Evolutionary conservation across 805 yeast species (phyloP).

Genomic region (Starmerella riodocensis): DNA sequence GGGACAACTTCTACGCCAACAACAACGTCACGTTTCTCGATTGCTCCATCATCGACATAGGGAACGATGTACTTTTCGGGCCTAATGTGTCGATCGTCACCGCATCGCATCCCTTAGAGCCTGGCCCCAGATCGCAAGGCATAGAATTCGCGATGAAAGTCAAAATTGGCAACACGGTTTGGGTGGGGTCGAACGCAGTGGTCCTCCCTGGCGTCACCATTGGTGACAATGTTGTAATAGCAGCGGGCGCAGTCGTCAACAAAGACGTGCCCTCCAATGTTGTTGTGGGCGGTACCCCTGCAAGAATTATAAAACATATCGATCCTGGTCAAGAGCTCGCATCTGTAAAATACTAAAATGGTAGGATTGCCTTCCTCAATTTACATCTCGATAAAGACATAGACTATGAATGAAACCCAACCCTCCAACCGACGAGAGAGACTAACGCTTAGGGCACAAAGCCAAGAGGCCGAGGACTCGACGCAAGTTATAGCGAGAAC

Average conservation of each 20-base stretch:
- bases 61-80: constrained; percentile 46
- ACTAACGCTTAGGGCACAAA: no score
- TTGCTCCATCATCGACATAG: constrained; percentile 46
- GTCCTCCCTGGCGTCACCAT: constrained; percentile 55
- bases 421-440: no score
- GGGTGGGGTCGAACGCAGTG: constrained; percentile 48
- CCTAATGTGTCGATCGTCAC: constrained; percentile 49
- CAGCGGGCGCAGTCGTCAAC: constrained; percentile 56
- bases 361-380: not conserved
- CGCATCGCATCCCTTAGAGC: constrained; percentile 51
- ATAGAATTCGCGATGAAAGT: constrained; percentile 47
- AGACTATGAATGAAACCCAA: no score
- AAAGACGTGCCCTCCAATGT: constrained; percentile 42
- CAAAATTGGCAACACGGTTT: constrained; percentile 48
- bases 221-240: constrained; percentile 49
- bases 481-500: no score
- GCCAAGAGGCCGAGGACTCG: no score
- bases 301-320: constrained; percentile 28
- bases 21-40: constrained; percentile 43
- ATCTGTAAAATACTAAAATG: no score
- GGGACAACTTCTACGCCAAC: constrained; percentile 48
- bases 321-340: no score
- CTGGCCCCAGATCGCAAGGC: constrained; percentile 32
- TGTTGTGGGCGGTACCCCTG: constrained; percentile 56
- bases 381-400: no score